A percentile compares a stretch with the other conserved stretches of the same genome.
Conservation (phyloP, 2,329 filamentous ascomycete species). For the Hypoxylon rubiginosum region DNA sequence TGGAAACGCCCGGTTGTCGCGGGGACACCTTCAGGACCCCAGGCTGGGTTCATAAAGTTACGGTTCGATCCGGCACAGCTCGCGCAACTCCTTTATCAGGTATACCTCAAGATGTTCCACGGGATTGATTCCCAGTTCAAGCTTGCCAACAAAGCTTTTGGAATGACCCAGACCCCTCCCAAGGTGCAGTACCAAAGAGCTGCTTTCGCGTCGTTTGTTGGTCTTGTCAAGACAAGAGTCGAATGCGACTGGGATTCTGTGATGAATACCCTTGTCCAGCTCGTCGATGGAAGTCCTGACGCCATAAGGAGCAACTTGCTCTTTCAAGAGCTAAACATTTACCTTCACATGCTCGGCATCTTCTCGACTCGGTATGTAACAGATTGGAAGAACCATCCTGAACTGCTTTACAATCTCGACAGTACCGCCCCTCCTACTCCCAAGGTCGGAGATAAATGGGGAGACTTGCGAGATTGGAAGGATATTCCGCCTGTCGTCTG, state of each 20-base stretch:
- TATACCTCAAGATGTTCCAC: constrained; percentile 37
- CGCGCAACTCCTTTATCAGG: constrained; percentile 15
- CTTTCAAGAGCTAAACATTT: constrained; percentile 53
- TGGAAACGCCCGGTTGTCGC: constrained; percentile 32
- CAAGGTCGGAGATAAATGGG: neutral
- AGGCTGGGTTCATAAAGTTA: constrained; percentile 5
- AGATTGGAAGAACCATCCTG: constrained; percentile 4
- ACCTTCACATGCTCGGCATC: constrained; percentile 54
- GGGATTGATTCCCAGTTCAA: constrained; percentile 7
- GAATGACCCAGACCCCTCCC: neutral
- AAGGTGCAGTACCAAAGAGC: constrained; percentile 16
- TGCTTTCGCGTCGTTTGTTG: constrained; percentile 33
- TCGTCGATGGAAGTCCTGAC: constrained; percentile 51
- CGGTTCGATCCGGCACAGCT: constrained; percentile 26
- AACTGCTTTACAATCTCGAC: too few species aligned
- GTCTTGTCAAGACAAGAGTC: constrained; percentile 34
- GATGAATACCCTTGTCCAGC: constrained; percentile 48
- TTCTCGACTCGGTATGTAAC: constrained; percentile 36
- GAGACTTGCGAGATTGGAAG: constrained; percentile 31
- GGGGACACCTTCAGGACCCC: neutral
- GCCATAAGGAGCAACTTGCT: constrained; percentile 47
- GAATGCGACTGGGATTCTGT: constrained; percentile 53
- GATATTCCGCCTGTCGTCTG: constrained; percentile 38
- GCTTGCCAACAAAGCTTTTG: neutral
- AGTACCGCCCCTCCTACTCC: constrained; percentile 43